A percentile compares a stretch with the other conserved stretches of the same genome.
Evolutionary conservation across 441 rosid genomes (phyloP).

Genomic region (Syzygium syzygioides): DNA sequence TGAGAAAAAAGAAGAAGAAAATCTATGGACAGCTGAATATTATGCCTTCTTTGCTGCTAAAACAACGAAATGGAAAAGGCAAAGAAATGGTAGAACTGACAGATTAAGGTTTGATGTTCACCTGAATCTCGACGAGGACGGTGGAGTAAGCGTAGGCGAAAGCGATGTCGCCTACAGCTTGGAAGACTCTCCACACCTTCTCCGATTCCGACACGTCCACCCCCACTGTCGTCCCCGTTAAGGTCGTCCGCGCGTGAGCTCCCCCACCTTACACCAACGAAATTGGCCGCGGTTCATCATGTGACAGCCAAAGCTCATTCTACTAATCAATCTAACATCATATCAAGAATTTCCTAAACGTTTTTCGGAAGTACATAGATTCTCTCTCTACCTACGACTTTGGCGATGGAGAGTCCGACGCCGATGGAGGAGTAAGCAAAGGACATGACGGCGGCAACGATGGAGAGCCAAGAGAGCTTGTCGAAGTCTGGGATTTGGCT

Average conservation of each 20-base stretch:
- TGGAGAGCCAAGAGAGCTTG: slow-evolving; percentile 90
- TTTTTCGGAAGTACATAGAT: no score
- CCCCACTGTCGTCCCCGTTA: slow-evolving; percentile 60
- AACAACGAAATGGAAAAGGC: no score
- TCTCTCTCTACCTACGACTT: slow-evolving; percentile 39
- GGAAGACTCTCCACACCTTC: slow-evolving; percentile 82
- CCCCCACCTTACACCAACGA: slow-evolving; percentile 12
- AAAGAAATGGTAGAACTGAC: background rate
- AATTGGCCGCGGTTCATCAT: background rate
- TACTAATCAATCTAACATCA: background rate
- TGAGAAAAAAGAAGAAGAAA: no score
- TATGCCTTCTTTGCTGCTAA: background rate
- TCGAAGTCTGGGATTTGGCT: slow-evolving; percentile 85
- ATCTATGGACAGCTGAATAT: no score
- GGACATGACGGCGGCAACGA: slow-evolving; percentile 80
- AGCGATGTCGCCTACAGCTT: slow-evolving; percentile 74
- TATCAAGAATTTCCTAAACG: background rate
- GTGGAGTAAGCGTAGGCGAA: slow-evolving; percentile 80
- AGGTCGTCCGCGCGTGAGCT: slow-evolving; percentile 28
- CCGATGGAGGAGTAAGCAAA: slow-evolving; percentile 74
- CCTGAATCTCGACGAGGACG: slow-evolving; percentile 87
- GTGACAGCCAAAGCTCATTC: background rate
- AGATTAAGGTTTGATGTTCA: slow-evolving; percentile 4
- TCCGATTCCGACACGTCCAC: slow-evolving; percentile 63
- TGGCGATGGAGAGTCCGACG: slow-evolving; percentile 70